A percentile compares a stretch with the other conserved stretches of the same genome.
Evolutionary conservation across 768 basidiomycete genomes (phyloP).

Genomic region (Trametopsis cervina): DNA sequence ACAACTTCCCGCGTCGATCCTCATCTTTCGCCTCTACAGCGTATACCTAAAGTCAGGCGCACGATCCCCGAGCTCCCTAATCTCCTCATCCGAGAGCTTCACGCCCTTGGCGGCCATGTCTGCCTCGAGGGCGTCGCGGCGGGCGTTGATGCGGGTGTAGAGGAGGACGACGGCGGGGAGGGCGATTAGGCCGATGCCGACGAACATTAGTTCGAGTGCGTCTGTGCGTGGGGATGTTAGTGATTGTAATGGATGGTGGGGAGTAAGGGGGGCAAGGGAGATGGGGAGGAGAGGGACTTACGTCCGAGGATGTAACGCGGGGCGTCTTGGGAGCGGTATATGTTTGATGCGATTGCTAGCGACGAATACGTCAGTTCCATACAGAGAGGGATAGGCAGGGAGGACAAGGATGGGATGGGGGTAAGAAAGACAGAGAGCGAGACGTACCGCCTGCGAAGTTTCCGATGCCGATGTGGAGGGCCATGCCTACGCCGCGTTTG

Average conservation of each 20-base stretch:
- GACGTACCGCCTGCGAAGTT: conserved; percentile 45
- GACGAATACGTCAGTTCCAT: neutral
- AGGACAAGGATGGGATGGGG: neutral
- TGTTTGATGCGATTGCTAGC: conserved; percentile 51
- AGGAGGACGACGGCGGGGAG: conserved; percentile 40
- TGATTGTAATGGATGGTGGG: no score
- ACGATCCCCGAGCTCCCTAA: conserved; percentile 45
- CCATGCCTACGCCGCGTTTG: conserved; percentile 64
- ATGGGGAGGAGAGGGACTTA: conserved; percentile 28
- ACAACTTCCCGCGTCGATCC: no score
- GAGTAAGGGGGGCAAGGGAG: neutral
- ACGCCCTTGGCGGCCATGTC: conserved; percentile 26
- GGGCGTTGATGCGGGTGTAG: no score
- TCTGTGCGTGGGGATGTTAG: no score
- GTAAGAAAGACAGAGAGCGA: neutral
- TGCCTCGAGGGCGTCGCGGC: conserved; percentile 39
- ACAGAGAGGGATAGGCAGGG: neutral
- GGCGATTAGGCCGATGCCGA: conserved; percentile 53
- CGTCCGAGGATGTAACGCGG: conserved; percentile 60
- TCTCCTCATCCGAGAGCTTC: conserved; percentile 19
- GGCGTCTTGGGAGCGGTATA: conserved; percentile 51
- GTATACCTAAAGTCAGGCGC: conserved; percentile 61
- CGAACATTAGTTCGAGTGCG: conserved; percentile 59
- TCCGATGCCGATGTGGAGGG: conserved; percentile 60
- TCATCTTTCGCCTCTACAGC: no score